Conservation (phyloP, 2,329 filamentous ascomycete species). For the Aspergillus quadricinctus region DNA sequence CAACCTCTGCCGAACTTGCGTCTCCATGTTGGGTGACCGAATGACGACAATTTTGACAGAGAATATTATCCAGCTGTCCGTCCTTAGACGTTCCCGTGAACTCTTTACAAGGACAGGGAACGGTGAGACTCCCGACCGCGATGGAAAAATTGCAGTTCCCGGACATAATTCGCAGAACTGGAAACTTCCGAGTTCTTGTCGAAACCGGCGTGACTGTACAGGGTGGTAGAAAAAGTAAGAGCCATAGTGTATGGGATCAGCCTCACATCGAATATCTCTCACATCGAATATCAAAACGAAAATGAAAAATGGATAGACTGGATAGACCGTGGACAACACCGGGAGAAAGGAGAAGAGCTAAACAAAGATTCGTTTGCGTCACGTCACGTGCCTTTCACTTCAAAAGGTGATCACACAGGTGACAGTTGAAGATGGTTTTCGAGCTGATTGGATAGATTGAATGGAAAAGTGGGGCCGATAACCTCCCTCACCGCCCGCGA, state of each 20-base stretch:
- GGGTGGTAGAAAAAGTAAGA: not conserved
- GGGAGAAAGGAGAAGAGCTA: not conserved
- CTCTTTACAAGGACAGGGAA: not conserved
- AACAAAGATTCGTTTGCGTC: too few species aligned
- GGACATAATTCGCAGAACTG: conserved; percentile 3
- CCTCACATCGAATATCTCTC: too few species aligned
- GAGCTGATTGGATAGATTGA: too few species aligned
- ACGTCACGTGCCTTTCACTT: too few species aligned
- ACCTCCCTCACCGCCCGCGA: too few species aligned
- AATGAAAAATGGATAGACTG: not conserved
- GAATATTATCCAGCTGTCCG: conserved; percentile 2
- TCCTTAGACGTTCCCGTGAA: conserved; percentile 1
- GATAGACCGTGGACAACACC: not conserved
- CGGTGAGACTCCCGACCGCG: not conserved
- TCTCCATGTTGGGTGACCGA: conserved; percentile 1
- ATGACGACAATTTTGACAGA: conserved; percentile 1
- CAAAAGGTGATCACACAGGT: too few species aligned
- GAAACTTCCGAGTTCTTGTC: not conserved
- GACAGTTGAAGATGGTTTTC: too few species aligned
- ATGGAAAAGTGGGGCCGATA: too few species aligned
- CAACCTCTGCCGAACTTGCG: not conserved
- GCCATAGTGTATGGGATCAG: conserved; percentile 1
- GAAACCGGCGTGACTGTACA: conserved; percentile 1
- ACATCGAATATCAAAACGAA: too few species aligned
- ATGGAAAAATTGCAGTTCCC: not conserved